Percentiles rank a stretch among this genome's conserved stretches.
phyloP scores from a whole-genome alignment of 1,139 yeast species.

The Scheffersomyces cryptocercus region DNA sequence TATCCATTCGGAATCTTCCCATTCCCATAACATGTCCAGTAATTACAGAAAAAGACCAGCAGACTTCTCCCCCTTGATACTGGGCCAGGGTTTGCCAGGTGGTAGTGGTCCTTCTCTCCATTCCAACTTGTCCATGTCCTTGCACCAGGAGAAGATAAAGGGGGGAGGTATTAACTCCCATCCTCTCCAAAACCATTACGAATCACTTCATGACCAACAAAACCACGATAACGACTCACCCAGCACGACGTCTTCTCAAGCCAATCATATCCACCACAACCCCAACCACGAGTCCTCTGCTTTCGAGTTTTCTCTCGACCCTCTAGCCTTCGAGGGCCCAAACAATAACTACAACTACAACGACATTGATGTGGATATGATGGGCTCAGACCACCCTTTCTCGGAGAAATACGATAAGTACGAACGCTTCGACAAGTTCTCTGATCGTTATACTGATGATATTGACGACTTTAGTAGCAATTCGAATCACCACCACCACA shows the following conservation, averaged over 20 bases:
- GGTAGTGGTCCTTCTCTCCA: conserved; percentile 6
- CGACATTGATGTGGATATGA: conserved; percentile 1
- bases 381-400: neutral
- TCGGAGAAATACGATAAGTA: no score
- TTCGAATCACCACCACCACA: neutral
- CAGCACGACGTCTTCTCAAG: neutral
- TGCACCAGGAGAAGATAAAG: conserved; percentile 8
- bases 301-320: conserved; percentile 33
- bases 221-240: neutral
- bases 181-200: neutral
- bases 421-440: neutral
- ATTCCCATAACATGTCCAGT: neutral
- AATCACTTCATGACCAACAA: neutral
- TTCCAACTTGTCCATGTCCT: conserved; percentile 19
- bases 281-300: conserved; percentile 8
- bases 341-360: conserved; percentile 17
- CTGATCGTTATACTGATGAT: neutral
- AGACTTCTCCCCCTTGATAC: conserved; percentile 32
- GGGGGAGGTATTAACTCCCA: neutral
- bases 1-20: neutral
- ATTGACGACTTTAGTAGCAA: neutral
- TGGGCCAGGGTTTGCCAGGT: conserved; percentile 4
- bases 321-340: conserved; percentile 38
- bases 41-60: conserved; percentile 33
- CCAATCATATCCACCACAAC: neutral